Conservation (phyloP, 2,329 filamentous ascomycete species). For the Sphaerulina musiva region DNA sequence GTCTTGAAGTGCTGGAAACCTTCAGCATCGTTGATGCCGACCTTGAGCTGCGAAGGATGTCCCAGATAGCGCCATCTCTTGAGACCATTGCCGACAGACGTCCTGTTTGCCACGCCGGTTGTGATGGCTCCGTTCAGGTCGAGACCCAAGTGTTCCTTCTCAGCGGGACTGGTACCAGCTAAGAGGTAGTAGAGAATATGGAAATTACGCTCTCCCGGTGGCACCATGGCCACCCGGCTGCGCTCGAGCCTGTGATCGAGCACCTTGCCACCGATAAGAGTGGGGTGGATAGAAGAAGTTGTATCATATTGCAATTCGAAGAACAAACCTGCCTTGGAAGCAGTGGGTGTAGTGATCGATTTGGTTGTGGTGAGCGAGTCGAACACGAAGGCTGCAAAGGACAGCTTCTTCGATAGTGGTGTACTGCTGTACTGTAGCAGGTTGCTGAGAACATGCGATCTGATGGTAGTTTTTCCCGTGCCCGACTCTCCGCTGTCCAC, state of each 20-base stretch:
- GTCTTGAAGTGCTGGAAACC: constrained; percentile 98
- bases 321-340: constrained; percentile 90
- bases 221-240: constrained; percentile 83
- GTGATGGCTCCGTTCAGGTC: constrained; percentile 42
- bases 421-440: constrained; percentile 86
- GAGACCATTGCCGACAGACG: constrained; percentile 50
- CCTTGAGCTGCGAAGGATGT: constrained; percentile 92
- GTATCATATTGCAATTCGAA: constrained; percentile 97
- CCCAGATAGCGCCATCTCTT: constrained; percentile 95
- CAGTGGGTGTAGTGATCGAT: constrained; percentile 87
- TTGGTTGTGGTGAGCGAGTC: constrained; percentile 96
- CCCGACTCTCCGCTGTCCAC: constrained; percentile 78
- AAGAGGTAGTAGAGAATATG: constrained; percentile 94
- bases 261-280: constrained; percentile 87
- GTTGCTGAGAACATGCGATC: constrained; percentile 78
- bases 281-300: constrained; percentile 71
- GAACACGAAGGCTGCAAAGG: constrained; percentile 89
- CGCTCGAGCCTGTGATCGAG: constrained; percentile 89
- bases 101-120: constrained; percentile 50
- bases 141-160: constrained; percentile 77
- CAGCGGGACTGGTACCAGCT: constrained; percentile 80
- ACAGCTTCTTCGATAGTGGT: constrained; percentile 86
- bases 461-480: constrained; percentile 89
- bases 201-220: constrained; percentile 93
- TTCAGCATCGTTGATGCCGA: constrained; percentile 91